Base-by-base conservation (phyloP, 495 filamentous ascomycete species). In the Xanthoparmelia taractica region DNA sequence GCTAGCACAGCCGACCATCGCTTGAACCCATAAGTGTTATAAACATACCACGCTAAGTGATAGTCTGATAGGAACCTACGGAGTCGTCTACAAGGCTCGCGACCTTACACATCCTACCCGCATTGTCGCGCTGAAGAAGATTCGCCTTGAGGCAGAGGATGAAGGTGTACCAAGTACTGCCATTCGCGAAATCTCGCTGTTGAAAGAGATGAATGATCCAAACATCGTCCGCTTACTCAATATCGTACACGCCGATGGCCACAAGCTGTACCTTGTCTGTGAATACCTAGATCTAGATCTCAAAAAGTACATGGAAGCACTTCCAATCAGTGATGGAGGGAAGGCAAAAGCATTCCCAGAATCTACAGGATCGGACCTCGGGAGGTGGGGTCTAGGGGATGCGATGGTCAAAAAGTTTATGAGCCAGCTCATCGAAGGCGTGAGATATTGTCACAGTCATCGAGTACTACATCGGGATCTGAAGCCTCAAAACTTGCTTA, bases 241-340 rank as follows among this genome's bases (percentile, higher is more conserved):
- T 79, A 96, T 97, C 64, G 92, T 97, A 55, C 92, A 96, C 71
- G 92, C 92, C 67, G 93, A 97, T 73, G 91, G 91, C 57, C 93
- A 96, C 77, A 97, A 96, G 74, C 84, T 97, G 43, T 96, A 96
- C 73, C 84, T 97, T 29, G 92, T 97, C 47, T 90, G 93, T 65
- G 92, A 97, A 71, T 97, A 91, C 75, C 85, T 97, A 66, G 92
- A 97, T 70, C 82, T 92, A 47, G 92, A 97, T 68, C 77, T 97
- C 56, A 97, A 98, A 80, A 96, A 96, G 74, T 97, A 97, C 78
- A 97, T 98, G 95, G 94, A 98, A 76, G 86, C 92, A 47, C 84
- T 99, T 55, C 94, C 94, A 10, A 84, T 94, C 54, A 88, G 84
- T 68, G 89, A 97, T 71, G 92, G 92, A 66, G 92, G 92, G 33